Evolutionary conservation across 2,329 filamentous ascomycete species (phyloP).

Genomic region (Venturia nashicola): DNA sequence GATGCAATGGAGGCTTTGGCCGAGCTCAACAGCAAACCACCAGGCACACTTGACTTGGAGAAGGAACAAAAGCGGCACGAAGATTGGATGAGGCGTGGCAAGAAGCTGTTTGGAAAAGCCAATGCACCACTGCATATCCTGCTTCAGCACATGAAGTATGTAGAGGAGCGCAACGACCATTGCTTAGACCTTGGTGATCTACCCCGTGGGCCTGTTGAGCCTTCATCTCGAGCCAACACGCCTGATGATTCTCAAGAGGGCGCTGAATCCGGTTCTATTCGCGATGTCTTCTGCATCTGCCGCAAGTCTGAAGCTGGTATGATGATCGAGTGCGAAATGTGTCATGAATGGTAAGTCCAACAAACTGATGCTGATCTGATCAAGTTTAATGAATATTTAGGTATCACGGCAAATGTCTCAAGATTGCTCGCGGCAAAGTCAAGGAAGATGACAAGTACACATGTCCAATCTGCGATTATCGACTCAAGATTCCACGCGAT

Average conservation of each 20-base stretch:
- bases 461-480: conserved; percentile 95
- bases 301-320: conserved; percentile 86
- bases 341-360: conserved; percentile 76
- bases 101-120: conserved; percentile 95
- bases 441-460: conserved; percentile 99
- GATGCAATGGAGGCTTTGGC: conserved; percentile 79
- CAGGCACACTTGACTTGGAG: conserved; percentile 82
- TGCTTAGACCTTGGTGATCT: conserved; percentile 90
- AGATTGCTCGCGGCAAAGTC: conserved; percentile 93
- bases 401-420: conserved; percentile 97
- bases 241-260: conserved; percentile 40
- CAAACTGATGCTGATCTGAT: neutral
- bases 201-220: conserved; percentile 81
- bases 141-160: conserved; percentile 86
- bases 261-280: conserved; percentile 34
- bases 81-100: conserved; percentile 98
- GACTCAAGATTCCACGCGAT: conserved; percentile 91
- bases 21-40: conserved; percentile 84
- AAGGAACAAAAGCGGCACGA: conserved; percentile 91
- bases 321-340: conserved; percentile 99
- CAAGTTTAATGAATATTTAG: conserved; percentile 28
- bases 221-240: conserved; percentile 70
- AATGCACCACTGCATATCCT: conserved; percentile 95
- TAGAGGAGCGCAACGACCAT: conserved; percentile 74
- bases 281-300: conserved; percentile 96